phyloP scores from a whole-genome alignment of 768 basidiomycete genomes.

The Serendipita sp. region DNA sequence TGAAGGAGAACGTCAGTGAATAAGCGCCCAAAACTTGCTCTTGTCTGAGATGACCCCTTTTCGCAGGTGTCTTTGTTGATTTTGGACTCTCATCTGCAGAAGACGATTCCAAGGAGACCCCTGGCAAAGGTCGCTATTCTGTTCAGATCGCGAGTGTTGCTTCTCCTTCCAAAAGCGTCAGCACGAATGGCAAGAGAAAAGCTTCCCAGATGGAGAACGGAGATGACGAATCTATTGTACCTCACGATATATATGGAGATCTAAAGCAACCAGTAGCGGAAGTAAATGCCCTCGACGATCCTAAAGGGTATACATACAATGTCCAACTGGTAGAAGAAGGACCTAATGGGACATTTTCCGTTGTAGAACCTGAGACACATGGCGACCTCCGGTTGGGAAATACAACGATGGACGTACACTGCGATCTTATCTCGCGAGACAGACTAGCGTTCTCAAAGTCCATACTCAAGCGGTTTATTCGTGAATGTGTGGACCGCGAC shows the following conservation, averaged over 20 bases:
- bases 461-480: slow-evolving; percentile 87
- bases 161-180: neutral
- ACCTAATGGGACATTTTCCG: slow-evolving; percentile 29
- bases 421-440: slow-evolving; percentile 64
- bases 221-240: slow-evolving; percentile 32
- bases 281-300: slow-evolving; percentile 56
- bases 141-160: neutral
- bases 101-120: neutral
- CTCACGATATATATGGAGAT: slow-evolving; percentile 62
- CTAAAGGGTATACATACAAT: slow-evolving; percentile 72
- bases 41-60: slow-evolving; percentile 66
- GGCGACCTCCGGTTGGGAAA: slow-evolving; percentile 51
- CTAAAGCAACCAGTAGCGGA: slow-evolving; percentile 61
- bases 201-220: neutral
- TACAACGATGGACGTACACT: slow-evolving; percentile 70
- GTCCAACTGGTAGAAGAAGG: slow-evolving; percentile 67
- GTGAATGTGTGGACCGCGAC: slow-evolving; percentile 88
- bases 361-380: slow-evolving; percentile 34
- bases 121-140: neutral
- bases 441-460: slow-evolving; percentile 93
- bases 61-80: slow-evolving; percentile 8
- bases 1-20: slow-evolving; percentile 63
- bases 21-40: slow-evolving; percentile 9
- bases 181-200: neutral
- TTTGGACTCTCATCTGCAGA: neutral